Percentiles rank a stretch among this genome's conserved stretches.
Evolutionary conservation across 805 yeast species (phyloP).

Genomic region (Candida ascalaphidarum): DNA sequence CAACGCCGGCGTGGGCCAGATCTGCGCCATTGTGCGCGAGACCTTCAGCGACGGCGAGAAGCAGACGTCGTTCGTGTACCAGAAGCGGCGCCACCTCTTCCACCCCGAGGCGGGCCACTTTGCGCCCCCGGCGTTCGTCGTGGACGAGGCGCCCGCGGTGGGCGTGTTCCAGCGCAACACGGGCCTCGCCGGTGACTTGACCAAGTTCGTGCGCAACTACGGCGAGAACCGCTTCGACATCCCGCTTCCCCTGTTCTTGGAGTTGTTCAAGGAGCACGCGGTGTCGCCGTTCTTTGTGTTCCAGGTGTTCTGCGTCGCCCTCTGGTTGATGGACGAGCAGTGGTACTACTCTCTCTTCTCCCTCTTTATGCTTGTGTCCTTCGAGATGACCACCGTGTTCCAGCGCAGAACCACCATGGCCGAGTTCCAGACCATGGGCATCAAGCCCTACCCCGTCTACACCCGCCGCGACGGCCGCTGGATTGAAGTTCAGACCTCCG

Average conservation of each 20-base stretch:
- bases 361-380: slow-evolving; percentile 82
- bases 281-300: slow-evolving; percentile 97
- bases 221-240: slow-evolving; percentile 89
- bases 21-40: slow-evolving; percentile 54
- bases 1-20: slow-evolving; percentile 79
- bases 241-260: slow-evolving; percentile 87
- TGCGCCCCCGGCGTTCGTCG: slow-evolving; percentile 74
- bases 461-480: slow-evolving; percentile 67
- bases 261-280: slow-evolving; percentile 93
- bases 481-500: slow-evolving; percentile 60
- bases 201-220: slow-evolving; percentile 44
- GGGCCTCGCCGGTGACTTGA: slow-evolving; percentile 52
- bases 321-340: slow-evolving; percentile 94
- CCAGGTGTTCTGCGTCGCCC: slow-evolving; percentile 89
- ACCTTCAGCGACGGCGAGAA: slow-evolving; percentile 46
- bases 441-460: slow-evolving; percentile 77
- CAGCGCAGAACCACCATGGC: slow-evolving; percentile 92
- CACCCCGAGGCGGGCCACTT: slow-evolving; percentile 46
- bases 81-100: slow-evolving; percentile 83
- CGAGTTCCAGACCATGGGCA: slow-evolving; percentile 96
- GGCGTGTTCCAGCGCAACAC: slow-evolving; percentile 44
- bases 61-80: slow-evolving; percentile 73
- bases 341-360: slow-evolving; percentile 94
- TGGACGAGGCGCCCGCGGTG: slow-evolving; percentile 52
- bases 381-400: slow-evolving; percentile 90